Evolutionary conservation across 2,329 filamentous ascomycete species (phyloP).

Genomic region (Talaromyces sp.): DNA sequence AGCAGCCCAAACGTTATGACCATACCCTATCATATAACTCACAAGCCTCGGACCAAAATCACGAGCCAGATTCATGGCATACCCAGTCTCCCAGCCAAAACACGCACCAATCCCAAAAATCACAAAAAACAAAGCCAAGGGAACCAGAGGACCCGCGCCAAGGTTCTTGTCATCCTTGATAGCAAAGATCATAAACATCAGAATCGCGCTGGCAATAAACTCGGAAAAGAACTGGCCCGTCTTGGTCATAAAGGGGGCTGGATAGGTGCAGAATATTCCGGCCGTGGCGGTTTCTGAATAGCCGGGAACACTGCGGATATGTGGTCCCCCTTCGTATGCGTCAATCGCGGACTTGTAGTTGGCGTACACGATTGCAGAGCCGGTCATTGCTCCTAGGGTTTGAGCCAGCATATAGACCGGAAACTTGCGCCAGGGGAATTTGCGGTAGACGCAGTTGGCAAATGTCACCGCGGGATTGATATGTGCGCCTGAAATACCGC

Average conservation of each 20-base stretch:
- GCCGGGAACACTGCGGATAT: slow-evolving; percentile 57
- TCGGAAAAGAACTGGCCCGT: slow-evolving; percentile 68
- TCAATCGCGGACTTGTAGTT: slow-evolving; percentile 64
- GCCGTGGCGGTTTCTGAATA: slow-evolving; percentile 57
- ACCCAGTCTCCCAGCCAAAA: slow-evolving; percentile 73
- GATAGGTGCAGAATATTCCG: slow-evolving; percentile 70
- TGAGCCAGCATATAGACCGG: slow-evolving; percentile 64
- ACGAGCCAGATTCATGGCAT: slow-evolving; percentile 68
- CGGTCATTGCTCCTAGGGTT: slow-evolving; percentile 62
- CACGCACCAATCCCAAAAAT: slow-evolving; percentile 69
- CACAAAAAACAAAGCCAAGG: slow-evolving; percentile 63
- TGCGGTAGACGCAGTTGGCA: slow-evolving; percentile 62
- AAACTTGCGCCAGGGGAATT: slow-evolving; percentile 64
- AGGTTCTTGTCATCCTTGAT: slow-evolving; percentile 47
- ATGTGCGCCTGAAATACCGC: slow-evolving; percentile 59
- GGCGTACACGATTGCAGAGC: slow-evolving; percentile 55
- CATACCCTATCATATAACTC: slow-evolving; percentile 64
- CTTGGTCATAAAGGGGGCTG: slow-evolving; percentile 55
- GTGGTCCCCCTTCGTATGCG: slow-evolving; percentile 52
- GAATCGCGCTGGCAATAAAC: slow-evolving; percentile 60
- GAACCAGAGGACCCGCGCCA: slow-evolving; percentile 54
- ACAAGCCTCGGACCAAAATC: slow-evolving; percentile 67
- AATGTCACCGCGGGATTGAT: slow-evolving; percentile 69
- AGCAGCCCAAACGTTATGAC: slow-evolving; percentile 60
- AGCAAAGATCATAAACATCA: slow-evolving; percentile 69